Conservation (phyloP, 345 rosid species). For the Sisymbrium altissimum region DNA sequence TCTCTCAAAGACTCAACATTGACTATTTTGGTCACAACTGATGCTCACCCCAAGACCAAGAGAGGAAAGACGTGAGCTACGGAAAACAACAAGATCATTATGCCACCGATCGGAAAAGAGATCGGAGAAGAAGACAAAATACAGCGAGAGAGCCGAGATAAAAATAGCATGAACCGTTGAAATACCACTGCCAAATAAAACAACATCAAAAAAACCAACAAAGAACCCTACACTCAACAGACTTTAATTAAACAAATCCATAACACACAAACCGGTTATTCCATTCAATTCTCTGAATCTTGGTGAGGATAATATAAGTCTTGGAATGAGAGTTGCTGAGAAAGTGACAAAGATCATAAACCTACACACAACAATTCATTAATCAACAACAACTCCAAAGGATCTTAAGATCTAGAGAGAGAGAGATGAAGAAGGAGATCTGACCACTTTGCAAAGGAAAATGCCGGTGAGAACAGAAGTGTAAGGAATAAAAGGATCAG, state of each 20-base stretch:
- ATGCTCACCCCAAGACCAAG: conserved; percentile 70
- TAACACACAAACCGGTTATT: conserved; percentile 70
- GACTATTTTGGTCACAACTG: neutral
- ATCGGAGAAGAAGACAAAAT: conserved; percentile 78
- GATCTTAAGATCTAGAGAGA: no score
- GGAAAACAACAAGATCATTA: conserved; percentile 52
- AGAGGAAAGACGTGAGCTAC: conserved; percentile 66
- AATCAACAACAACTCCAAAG: no score
- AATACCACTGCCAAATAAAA: conserved; percentile 57
- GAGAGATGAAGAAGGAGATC: no score
- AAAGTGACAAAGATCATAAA: conserved; percentile 68
- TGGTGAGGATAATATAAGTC: conserved; percentile 58
- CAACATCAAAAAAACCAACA: neutral
- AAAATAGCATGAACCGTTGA: conserved; percentile 82
- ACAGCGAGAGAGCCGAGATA: conserved; percentile 60
- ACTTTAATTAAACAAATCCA: neutral
- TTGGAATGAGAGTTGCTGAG: conserved; percentile 66
- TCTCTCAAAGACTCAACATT: neutral
- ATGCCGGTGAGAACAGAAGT: conserved; percentile 74
- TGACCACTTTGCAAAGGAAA: conserved; percentile 90
- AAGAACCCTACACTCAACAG: no score
- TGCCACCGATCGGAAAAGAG: conserved; percentile 62
- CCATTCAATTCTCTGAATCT: conserved; percentile 75
- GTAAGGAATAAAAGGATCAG: conserved; percentile 73
- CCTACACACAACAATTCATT: conserved; percentile 31